These are phyloP conservation scores for Cercospora sp. DNA, from an alignment of 2,329 filamentous ascomycete genomes.

Conservation along the genomic window DNA sequence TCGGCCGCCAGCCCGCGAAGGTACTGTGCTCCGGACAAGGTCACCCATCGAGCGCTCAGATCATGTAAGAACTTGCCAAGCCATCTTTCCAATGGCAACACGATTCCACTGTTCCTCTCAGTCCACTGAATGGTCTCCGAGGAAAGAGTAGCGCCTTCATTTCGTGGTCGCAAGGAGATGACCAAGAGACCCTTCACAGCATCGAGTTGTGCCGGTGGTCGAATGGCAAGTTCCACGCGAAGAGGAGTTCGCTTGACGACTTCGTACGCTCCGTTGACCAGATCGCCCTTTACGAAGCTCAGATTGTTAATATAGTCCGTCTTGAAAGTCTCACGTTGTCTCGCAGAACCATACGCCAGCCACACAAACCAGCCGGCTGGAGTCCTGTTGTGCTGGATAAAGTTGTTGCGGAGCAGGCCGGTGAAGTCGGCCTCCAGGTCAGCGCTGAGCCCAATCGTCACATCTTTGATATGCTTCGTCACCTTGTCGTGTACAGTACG, in stretches of 20 bases:
- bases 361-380: conserved; percentile 25
- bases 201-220: neutral
- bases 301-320: conserved; percentile 25
- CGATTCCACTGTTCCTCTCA: conserved; percentile 18
- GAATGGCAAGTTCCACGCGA: conserved; percentile 23
- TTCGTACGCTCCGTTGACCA: conserved; percentile 28
- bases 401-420: conserved; percentile 25
- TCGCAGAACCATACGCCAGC: conserved; percentile 14
- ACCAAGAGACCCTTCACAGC: conserved; percentile 22
- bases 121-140: conserved; percentile 32
- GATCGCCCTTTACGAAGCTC: conserved; percentile 26
- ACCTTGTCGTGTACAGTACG: conserved; percentile 27
- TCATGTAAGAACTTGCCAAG: conserved; percentile 24
- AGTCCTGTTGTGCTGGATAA: conserved; percentile 22
- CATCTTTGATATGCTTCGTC: conserved; percentile 21
- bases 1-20: conserved; percentile 14
- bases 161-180: conserved; percentile 24
- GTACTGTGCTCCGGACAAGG: conserved; percentile 21
- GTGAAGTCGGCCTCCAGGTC: conserved; percentile 27
- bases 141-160: conserved; percentile 24
- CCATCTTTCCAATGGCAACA: conserved; percentile 27
- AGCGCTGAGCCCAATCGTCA: conserved; percentile 18
- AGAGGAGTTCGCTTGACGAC: conserved; percentile 26
- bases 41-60: conserved; percentile 20
- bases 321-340: conserved; percentile 24